Conservation (phyloP, 1,284 basidiomycete genomes). For the Cutaneotrichosporon dermatis region DNA sequence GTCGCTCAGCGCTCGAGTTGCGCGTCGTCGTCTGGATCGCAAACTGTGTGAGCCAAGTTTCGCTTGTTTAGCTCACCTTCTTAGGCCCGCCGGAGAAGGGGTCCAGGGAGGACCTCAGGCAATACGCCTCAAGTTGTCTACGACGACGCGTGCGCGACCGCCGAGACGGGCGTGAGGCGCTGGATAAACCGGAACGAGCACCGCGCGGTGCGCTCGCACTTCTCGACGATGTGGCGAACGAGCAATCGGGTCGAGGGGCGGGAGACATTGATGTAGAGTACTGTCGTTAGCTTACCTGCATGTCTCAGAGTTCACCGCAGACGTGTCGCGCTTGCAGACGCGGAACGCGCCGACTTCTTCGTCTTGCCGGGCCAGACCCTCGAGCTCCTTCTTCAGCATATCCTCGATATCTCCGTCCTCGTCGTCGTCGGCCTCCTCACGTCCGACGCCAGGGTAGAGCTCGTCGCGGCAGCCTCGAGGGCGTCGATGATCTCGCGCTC, state of each 20-base stretch:
- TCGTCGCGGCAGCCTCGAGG: constrained; percentile 41
- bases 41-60: constrained; percentile 24
- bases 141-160: constrained; percentile 20
- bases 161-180: constrained; percentile 35
- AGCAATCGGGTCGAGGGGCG: constrained; percentile 24
- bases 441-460: constrained; percentile 36
- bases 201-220: constrained; percentile 30
- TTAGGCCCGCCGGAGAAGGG: constrained; percentile 8
- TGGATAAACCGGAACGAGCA: constrained; percentile 38
- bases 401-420: constrained; percentile 39
- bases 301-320: constrained; percentile 27
- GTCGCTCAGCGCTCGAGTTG: constrained; percentile 31
- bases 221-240: constrained; percentile 34
- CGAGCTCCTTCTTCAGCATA: constrained; percentile 39
- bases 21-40: constrained; percentile 34
- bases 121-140: constrained; percentile 21
- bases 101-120: constrained; percentile 17
- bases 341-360: constrained; percentile 39
- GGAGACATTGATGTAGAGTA: constrained; percentile 29
- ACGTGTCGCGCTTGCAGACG: constrained; percentile 23
- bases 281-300: constrained; percentile 13
- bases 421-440: constrained; percentile 19
- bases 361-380: constrained; percentile 20
- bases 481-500: constrained; percentile 41
- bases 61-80: constrained; percentile 9